A percentile compares a stretch with the other conserved stretches of the same genome.
phyloP scores from a whole-genome alignment of 2,329 filamentous ascomycete species.

The Chrysoporthe deuterocubensis region DNA sequence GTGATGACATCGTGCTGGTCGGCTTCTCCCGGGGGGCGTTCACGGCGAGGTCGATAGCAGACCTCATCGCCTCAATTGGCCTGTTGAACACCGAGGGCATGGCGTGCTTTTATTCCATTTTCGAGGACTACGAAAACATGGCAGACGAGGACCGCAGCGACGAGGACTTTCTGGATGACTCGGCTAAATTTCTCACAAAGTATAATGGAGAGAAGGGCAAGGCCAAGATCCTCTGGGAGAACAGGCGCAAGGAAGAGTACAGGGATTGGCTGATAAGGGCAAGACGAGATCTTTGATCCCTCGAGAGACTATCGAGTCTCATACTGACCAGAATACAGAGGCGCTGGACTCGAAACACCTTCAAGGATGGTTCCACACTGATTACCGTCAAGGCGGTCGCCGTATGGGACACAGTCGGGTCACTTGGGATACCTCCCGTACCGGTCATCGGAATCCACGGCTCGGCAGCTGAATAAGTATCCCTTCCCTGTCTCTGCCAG shows the following conservation, averaged over 20 bases:
- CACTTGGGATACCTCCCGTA: conserved; percentile 48
- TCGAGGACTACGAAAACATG: conserved; percentile 44
- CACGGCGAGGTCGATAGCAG: conserved; percentile 45
- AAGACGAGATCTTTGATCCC: conserved; percentile 7
- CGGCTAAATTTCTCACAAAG: conserved; percentile 31
- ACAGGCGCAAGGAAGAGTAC: conserved; percentile 41
- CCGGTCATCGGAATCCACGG: conserved; percentile 44
- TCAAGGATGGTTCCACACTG: conserved; percentile 36
- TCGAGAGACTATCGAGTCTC: too few species aligned
- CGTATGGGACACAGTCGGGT: conserved; percentile 56
- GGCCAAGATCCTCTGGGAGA: conserved; percentile 39
- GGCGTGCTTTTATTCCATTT: conserved; percentile 47
- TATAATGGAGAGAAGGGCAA: conserved; percentile 36
- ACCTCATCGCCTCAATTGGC: conserved; percentile 44
- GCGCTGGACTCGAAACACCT: conserved; percentile 43
- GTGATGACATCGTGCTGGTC: conserved; percentile 42
- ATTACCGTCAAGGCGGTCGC: conserved; percentile 51
- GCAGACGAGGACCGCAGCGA: conserved; percentile 31
- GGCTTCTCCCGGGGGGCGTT: conserved; percentile 47
- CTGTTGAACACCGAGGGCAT: conserved; percentile 48
- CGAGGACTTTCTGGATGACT: conserved; percentile 33
- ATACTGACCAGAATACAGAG: conserved; percentile 29
- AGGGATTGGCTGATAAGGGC: conserved; percentile 43
- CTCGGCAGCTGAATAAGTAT: conserved; percentile 40
- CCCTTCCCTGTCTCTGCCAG: conserved; percentile 17